phyloP scores from a whole-genome alignment of 257 asterid species.

The Parsonsia alboflavescens region DNA sequence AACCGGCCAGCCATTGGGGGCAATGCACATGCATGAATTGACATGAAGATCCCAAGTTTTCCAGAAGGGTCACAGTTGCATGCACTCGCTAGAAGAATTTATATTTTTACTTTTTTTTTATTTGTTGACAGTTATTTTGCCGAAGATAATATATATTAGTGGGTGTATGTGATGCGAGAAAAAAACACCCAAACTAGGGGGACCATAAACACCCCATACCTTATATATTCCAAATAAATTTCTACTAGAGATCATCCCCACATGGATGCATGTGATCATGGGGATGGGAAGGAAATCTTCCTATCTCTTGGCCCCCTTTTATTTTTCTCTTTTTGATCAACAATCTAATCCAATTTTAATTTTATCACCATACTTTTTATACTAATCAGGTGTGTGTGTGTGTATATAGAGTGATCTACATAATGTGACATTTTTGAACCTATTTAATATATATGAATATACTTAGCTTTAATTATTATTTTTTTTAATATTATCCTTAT shows the following conservation, averaged over 20 bases:
- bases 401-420: too few relatives aligned
- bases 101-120: not conserved
- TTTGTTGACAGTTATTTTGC: slow-evolving; percentile 13
- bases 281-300: slow-evolving; percentile 44
- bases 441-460: too few relatives aligned
- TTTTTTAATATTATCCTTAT: too few relatives aligned
- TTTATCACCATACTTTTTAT: too few relatives aligned
- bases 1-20: not conserved
- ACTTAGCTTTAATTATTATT: too few relatives aligned
- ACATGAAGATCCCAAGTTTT: slow-evolving; percentile 11
- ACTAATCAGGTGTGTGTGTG: too few relatives aligned
- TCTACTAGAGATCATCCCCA: slow-evolving; percentile 21
- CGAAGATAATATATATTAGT: slow-evolving; percentile 23
- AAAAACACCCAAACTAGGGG: slow-evolving; percentile 20
- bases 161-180: slow-evolving; percentile 1
- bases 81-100: not conserved
- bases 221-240: slow-evolving; percentile 25
- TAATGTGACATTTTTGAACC: too few relatives aligned
- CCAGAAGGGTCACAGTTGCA: slow-evolving; percentile 14
- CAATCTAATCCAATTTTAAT: too few relatives aligned
- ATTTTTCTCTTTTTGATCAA: too few relatives aligned
- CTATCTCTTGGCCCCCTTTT: not conserved
- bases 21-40: slow-evolving; percentile 28
- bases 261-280: slow-evolving; percentile 51
- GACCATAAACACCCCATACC: slow-evolving; percentile 36